phyloP scores from a whole-genome alignment of 495 filamentous ascomycete genomes.

The Penicillium simplicissimum region DNA sequence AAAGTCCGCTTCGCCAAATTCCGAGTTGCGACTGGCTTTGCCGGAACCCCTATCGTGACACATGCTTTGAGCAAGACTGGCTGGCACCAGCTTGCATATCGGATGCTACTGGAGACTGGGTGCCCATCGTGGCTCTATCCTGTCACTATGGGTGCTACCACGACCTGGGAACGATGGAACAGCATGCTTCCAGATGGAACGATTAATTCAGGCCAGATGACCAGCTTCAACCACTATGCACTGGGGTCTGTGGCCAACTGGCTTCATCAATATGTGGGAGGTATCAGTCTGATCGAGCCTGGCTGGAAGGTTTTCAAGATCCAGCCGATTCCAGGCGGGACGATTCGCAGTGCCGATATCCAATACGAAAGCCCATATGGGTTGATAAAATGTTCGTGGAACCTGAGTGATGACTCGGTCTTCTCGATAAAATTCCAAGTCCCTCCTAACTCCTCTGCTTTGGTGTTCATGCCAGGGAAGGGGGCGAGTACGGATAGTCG shows the following conservation, averaged over 20 bases:
- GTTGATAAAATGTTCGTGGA: slow-evolving; percentile 5
- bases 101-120: slow-evolving; percentile 43
- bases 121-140: slow-evolving; percentile 56
- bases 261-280: slow-evolving; percentile 33
- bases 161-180: slow-evolving; percentile 61
- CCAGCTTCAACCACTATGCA: slow-evolving; percentile 57
- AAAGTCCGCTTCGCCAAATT: slow-evolving; percentile 39
- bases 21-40: slow-evolving; percentile 55
- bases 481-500: not conserved
- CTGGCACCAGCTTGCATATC: slow-evolving; percentile 34
- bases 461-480: slow-evolving; percentile 3
- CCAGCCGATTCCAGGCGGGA: slow-evolving; percentile 7
- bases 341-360: not conserved
- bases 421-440: slow-evolving; percentile 6
- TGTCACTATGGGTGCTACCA: slow-evolving; percentile 53
- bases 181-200: slow-evolving; percentile 52
- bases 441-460: slow-evolving; percentile 2
- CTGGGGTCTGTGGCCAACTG: slow-evolving; percentile 43
- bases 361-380: slow-evolving; percentile 6
- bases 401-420: not conserved
- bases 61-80: slow-evolving; percentile 43
- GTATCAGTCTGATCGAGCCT: slow-evolving; percentile 20
- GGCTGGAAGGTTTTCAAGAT: slow-evolving; percentile 14
- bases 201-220: slow-evolving; percentile 57
- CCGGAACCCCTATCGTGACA: slow-evolving; percentile 52